A percentile compares a stretch with the other conserved stretches of the same genome.
Evolutionary conservation across 2,329 filamentous ascomycete genomes (phyloP).

Genomic region (Paecilomyces sp.): DNA sequence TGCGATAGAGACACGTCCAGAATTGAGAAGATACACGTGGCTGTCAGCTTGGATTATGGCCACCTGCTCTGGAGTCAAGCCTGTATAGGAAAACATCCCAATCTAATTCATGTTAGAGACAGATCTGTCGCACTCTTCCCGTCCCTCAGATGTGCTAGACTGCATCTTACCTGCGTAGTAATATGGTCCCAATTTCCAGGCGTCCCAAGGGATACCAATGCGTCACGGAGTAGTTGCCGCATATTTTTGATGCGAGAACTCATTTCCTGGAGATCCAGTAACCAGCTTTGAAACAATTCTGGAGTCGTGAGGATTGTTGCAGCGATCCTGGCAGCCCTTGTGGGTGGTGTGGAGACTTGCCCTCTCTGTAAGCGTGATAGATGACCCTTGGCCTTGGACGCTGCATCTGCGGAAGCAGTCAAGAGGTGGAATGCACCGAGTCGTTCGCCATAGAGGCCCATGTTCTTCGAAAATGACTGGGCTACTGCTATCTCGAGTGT

Average conservation of each 20-base stretch:
- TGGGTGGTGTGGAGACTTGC: conserved; percentile 43
- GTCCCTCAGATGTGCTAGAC: background rate
- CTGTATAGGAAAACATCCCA: conserved; percentile 25
- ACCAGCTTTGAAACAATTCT: conserved; percentile 72
- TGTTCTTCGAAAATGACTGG: conserved; percentile 48
- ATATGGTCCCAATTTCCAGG: background rate
- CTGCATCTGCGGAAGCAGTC: conserved; percentile 48
- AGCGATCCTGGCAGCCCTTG: conserved; percentile 76
- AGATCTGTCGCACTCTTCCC: conserved; percentile 59
- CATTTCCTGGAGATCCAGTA: conserved; percentile 78
- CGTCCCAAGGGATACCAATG: background rate
- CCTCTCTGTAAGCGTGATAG: background rate
- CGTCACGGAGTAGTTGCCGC: conserved; percentile 49
- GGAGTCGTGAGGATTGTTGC: conserved; percentile 68
- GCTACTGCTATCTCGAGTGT: conserved; percentile 49
- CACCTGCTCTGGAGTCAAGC: conserved; percentile 16
- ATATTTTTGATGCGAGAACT: conserved; percentile 80
- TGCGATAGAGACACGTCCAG: conserved; percentile 17
- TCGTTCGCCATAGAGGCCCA: conserved; percentile 81
- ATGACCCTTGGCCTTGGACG: background rate
- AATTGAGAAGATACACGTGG: conserved; percentile 19
- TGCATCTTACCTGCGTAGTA: background rate
- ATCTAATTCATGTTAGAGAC: conserved; percentile 7
- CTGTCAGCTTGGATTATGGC: conserved; percentile 11
- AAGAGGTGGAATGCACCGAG: conserved; percentile 58